phyloP scores from a whole-genome alignment of 2,329 filamentous ascomycete genomes.

The Botrytis hyacinthi region DNA sequence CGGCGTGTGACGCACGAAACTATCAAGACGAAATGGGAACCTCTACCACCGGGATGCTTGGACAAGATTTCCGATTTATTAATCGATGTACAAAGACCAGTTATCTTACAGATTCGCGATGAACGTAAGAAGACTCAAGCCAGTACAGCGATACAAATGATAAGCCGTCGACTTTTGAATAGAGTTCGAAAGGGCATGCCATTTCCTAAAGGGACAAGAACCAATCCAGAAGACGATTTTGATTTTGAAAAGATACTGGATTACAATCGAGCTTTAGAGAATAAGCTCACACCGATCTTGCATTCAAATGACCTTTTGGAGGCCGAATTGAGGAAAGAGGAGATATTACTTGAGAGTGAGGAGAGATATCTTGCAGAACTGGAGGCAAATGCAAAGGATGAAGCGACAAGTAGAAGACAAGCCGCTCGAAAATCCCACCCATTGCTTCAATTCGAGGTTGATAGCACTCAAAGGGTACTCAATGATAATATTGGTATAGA shows the following conservation, averaged over 20 bases:
- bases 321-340: conserved; percentile 56
- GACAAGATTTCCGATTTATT: conserved; percentile 56
- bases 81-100: conserved; percentile 57
- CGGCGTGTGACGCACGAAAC: conserved; percentile 58
- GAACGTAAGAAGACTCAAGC: conserved; percentile 46
- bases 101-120: conserved; percentile 55
- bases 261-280: conserved; percentile 55
- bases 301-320: conserved; percentile 62
- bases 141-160: conserved; percentile 52
- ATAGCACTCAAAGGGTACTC: conserved; percentile 20
- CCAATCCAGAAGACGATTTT: conserved; percentile 56
- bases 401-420: conserved; percentile 52
- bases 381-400: conserved; percentile 55
- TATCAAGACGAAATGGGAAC: conserved; percentile 67
- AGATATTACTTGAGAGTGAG: conserved; percentile 55
- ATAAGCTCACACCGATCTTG: conserved; percentile 58
- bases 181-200: conserved; percentile 61
- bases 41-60: conserved; percentile 54
- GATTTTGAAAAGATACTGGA: conserved; percentile 65
- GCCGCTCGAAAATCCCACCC: conserved; percentile 37
- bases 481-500: conserved; percentile 28
- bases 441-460: conserved; percentile 31
- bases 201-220: conserved; percentile 58
- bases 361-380: conserved; percentile 51
- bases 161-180: conserved; percentile 54